Evolutionary conservation across 192 early-diverging fungal genomes (phyloP).

Genomic region (Coemansia sp.): DNA sequence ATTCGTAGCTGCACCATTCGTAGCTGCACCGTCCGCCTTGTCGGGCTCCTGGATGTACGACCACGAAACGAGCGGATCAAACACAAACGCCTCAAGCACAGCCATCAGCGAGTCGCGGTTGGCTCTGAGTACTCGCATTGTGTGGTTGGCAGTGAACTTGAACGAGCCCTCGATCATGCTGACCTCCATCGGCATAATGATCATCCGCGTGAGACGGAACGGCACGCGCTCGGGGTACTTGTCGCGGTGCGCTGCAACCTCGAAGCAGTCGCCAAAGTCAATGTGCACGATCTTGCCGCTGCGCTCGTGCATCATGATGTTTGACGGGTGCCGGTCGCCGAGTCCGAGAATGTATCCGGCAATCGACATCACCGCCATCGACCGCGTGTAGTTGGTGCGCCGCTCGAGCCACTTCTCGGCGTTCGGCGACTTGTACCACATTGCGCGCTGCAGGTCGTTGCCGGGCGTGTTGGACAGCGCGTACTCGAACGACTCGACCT

Average conservation of each 20-base stretch:
- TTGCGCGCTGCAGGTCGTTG: slow-evolving; percentile 89
- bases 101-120: slow-evolving; percentile 99
- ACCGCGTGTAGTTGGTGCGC: slow-evolving; percentile 97
- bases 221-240: slow-evolving; percentile 97
- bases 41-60: slow-evolving; percentile 17
- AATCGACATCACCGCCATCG: slow-evolving; percentile 97
- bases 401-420: slow-evolving; percentile 96
- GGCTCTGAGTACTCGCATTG: slow-evolving; percentile 92
- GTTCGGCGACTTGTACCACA: slow-evolving; percentile 96
- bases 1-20: not conserved
- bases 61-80: slow-evolving; percentile 73
- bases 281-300: slow-evolving; percentile 98
- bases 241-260: slow-evolving; percentile 95
- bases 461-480: slow-evolving; percentile 93
- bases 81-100: slow-evolving; percentile 96
- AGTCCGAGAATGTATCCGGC: slow-evolving; percentile 97
- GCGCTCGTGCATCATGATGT: slow-evolving; percentile 91
- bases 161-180: slow-evolving; percentile 95
- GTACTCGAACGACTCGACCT: slow-evolving; percentile 95
- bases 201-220: slow-evolving; percentile 98
- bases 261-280: slow-evolving; percentile 98
- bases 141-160: slow-evolving; percentile 91
- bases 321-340: slow-evolving; percentile 97
- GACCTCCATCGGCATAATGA: slow-evolving; percentile 98
- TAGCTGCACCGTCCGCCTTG: not conserved